Evolutionary conservation across 805 yeast species (phyloP).

Genomic region (Myxozyma mucilagina): DNA sequence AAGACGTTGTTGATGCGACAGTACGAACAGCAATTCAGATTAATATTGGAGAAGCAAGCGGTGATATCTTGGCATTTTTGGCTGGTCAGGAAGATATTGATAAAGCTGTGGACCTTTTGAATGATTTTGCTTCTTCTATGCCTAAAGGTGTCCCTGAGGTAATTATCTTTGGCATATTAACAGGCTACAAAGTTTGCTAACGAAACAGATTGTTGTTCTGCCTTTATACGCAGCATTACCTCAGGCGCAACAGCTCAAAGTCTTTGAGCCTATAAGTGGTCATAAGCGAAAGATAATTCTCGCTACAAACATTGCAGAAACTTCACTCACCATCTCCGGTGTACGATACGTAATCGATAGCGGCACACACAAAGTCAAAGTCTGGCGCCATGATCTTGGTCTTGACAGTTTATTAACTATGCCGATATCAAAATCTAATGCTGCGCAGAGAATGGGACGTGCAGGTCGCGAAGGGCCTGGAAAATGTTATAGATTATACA

Average conservation of each 20-base stretch:
- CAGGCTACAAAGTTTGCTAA: background rate
- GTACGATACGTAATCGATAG: slow-evolving; percentile 90
- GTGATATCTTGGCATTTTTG: slow-evolving; percentile 86
- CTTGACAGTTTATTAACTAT: slow-evolving; percentile 89
- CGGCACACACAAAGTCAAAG: slow-evolving; percentile 89
- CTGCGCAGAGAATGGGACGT: slow-evolving; percentile 94
- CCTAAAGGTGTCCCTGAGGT: slow-evolving; percentile 26
- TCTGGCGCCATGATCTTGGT: slow-evolving; percentile 82
- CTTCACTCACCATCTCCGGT: slow-evolving; percentile 94
- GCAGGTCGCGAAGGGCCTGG: slow-evolving; percentile 99
- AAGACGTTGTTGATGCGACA: slow-evolving; percentile 80
- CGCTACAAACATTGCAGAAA: slow-evolving; percentile 96
- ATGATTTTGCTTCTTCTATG: slow-evolving; percentile 27
- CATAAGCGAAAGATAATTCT: slow-evolving; percentile 80
- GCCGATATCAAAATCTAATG: slow-evolving; percentile 91
- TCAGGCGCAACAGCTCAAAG: slow-evolving; percentile 75
- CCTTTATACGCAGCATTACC: slow-evolving; percentile 95
- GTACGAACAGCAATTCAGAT: slow-evolving; percentile 75
- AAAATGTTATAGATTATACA: slow-evolving; percentile 79
- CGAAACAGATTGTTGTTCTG: slow-evolving; percentile 58
- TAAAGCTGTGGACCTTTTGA: slow-evolving; percentile 65
- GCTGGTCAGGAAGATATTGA: slow-evolving; percentile 99
- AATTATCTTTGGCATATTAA: background rate
- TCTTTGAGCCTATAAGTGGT: slow-evolving; percentile 66
- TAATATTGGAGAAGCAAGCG: slow-evolving; percentile 75